Percentiles rank a stretch among this genome's conserved stretches.
Conservation (phyloP, 306 rosid genomes). For the Begonia masoniana region DNA sequence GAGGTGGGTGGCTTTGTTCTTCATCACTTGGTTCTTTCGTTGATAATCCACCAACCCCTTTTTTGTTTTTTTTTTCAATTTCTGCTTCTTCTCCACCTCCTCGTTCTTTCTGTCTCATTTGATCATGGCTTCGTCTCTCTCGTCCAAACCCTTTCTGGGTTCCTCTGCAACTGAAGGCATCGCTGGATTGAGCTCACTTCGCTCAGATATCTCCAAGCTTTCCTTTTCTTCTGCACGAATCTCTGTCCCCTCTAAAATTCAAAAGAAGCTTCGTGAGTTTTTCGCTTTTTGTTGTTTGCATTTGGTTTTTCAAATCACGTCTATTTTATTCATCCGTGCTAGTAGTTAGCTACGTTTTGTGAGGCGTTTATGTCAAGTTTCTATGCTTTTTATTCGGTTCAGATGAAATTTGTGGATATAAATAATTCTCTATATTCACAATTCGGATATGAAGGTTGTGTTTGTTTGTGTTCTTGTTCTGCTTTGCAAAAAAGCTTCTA, state of each 20-base stretch:
- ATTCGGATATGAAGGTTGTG: too few relatives aligned
- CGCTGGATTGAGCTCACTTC: conserved; percentile 29
- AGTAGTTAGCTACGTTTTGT: too few relatives aligned
- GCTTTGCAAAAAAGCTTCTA: too few relatives aligned
- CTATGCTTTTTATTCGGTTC: too few relatives aligned
- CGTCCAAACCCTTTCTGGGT: conserved; percentile 53
- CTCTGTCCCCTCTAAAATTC: conserved; percentile 23
- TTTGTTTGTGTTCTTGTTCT: too few relatives aligned
- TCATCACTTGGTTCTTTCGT: neutral
- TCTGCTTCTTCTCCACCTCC: neutral
- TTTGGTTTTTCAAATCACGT: too few relatives aligned
- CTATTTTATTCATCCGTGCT: too few relatives aligned
- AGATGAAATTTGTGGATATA: too few relatives aligned
- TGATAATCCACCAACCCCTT: neutral
- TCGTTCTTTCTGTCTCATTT: neutral
- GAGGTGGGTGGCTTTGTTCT: conserved; percentile 2
- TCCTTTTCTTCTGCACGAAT: conserved; percentile 40
- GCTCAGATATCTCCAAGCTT: conserved; percentile 32
- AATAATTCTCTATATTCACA: neutral
- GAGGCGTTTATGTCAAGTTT: too few relatives aligned
- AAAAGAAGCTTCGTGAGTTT: conserved; percentile 63
- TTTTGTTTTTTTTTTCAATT: neutral
- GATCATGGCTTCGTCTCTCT: conserved; percentile 56
- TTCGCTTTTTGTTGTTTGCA: too few relatives aligned
- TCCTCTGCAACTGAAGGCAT: conserved; percentile 28